phyloP scores from a whole-genome alignment of 2,329 filamentous ascomycete genomes.

The Hypoxylon sp. region DNA sequence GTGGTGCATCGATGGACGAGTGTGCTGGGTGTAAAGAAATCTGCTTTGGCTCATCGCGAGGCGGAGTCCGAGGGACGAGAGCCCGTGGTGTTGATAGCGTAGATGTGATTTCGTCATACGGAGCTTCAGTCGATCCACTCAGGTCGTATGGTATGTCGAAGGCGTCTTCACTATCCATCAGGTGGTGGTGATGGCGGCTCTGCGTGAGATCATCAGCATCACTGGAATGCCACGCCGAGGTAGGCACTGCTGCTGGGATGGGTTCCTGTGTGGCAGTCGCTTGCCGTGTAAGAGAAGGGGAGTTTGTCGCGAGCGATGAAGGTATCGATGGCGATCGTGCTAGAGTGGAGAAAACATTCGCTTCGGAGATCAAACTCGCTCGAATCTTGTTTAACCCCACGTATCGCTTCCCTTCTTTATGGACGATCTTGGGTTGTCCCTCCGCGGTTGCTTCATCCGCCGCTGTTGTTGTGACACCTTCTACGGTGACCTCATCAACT shows the following conservation, averaged over 20 bases:
- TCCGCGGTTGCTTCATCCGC: conserved; percentile 47
- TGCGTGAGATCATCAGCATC: conserved; percentile 51
- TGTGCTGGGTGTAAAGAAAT: conserved; percentile 44
- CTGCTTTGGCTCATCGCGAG: conserved; percentile 53
- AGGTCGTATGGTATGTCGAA: conserved; percentile 68
- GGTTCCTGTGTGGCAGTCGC: conserved; percentile 44
- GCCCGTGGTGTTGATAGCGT: conserved; percentile 66
- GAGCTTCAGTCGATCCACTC: conserved; percentile 51
- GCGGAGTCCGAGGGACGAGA: conserved; percentile 52
- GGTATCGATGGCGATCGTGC: conserved; percentile 68
- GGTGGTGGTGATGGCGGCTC: conserved; percentile 49
- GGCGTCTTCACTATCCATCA: conserved; percentile 66
- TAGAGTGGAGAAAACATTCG: conserved; percentile 71
- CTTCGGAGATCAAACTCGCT: conserved; percentile 74
- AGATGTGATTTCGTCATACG: conserved; percentile 51
- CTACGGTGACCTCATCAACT: conserved; percentile 73
- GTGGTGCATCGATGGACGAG: conserved; percentile 50
- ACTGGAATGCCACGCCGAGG: conserved; percentile 46
- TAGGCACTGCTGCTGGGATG: conserved; percentile 32
- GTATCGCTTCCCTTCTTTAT: conserved; percentile 73
- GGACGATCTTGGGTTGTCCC: conserved; percentile 53
- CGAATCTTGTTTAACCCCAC: conserved; percentile 72
- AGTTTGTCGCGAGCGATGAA: conserved; percentile 66
- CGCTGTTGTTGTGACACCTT: conserved; percentile 68
- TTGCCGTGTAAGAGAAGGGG: conserved; percentile 53